Base-by-base conservation (phyloP, 2,329 filamentous ascomycete genomes). In the Penicillium sumatraense region DNA sequence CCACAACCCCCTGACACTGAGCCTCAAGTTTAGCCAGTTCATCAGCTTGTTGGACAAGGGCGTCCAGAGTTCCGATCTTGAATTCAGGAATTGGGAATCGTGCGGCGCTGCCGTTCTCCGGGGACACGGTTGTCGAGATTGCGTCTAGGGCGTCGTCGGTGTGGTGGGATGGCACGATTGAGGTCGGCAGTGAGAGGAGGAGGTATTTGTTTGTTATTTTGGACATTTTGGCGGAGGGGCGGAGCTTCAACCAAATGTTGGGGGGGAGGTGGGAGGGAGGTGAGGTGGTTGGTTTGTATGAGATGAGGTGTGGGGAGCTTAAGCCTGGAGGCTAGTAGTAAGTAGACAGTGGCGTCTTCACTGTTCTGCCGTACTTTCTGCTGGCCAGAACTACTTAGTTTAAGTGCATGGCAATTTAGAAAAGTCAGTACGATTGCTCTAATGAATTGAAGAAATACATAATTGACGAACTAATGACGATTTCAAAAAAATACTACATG, bases 1-100 rank as follows among this genome's bases (percentile, higher is more conserved):
- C 83, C 35, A 96, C 93, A 6, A 97, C 91, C 50, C 82, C 85
- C 75, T 93, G 86, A 73, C 92, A 96, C 31, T 85, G 83, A 31
- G 82, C 75, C 64, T 96, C 91, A 49, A 98, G 86, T 85, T 97
- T 98, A 56, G 88, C 84, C 51, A 99, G 81, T 70, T 98, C 95
- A 71, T 99, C 95, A 53, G 95, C 95, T 76, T 99, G 93, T 78
- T 96, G 91, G 41, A 99, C 92, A 54, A 99, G 83, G 35, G 90
- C 91, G 78, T 99, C 95, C 33, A 99, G 83, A 0, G 95, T 97
- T 55, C 95, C 95, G 73, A 99, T 96, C 81, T 98, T 99, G 84
- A 99, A 97, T 62, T 92, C 89, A 18, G 95, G 95, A 60, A 98
- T 89, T 53, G 85, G 80, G 72, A 98, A 97, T 2, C 87, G 86